Conservation (phyloP, 2,329 filamentous ascomycete genomes). For the Zymoseptoria ardabiliae region DNA sequence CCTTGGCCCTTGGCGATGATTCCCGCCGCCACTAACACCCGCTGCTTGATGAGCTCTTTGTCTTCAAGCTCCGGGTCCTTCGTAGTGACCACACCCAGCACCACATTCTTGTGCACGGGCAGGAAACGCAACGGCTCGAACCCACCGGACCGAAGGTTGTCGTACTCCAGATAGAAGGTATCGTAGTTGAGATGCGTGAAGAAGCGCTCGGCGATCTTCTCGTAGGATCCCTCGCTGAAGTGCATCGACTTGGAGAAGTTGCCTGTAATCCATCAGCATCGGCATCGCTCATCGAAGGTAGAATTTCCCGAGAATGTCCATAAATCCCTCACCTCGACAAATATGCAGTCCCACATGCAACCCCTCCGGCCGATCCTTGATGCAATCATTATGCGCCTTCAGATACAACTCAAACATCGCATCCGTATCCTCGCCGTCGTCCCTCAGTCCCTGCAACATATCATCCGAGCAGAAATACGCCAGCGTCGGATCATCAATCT, state of each 20-base stretch:
- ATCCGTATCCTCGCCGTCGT: slow-evolving; percentile 32
- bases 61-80: slow-evolving; percentile 33
- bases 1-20: slow-evolving; percentile 34
- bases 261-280: too few species aligned
- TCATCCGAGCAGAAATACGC: slow-evolving; percentile 34
- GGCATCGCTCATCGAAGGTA: too few species aligned
- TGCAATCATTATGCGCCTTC: slow-evolving; percentile 32
- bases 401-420: slow-evolving; percentile 32
- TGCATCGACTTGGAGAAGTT: slow-evolving; percentile 35
- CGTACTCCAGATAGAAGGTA: slow-evolving; percentile 36
- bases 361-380: slow-evolving; percentile 28
- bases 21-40: slow-evolving; percentile 30
- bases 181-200: slow-evolving; percentile 34
- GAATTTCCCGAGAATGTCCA: too few species aligned
- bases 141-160: slow-evolving; percentile 32
- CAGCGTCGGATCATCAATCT: slow-evolving; percentile 34
- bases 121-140: slow-evolving; percentile 34
- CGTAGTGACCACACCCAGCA: slow-evolving; percentile 33
- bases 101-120: slow-evolving; percentile 34
- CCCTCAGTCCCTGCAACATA: slow-evolving; percentile 29
- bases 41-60: slow-evolving; percentile 26
- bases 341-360: slow-evolving; percentile 34
- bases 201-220: slow-evolving; percentile 32
- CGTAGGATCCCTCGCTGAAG: slow-evolving; percentile 33
- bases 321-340: slow-evolving; percentile 32